Evolutionary conservation across 495 filamentous ascomycete species (phyloP).

Genomic region (Poronia punctata): DNA sequence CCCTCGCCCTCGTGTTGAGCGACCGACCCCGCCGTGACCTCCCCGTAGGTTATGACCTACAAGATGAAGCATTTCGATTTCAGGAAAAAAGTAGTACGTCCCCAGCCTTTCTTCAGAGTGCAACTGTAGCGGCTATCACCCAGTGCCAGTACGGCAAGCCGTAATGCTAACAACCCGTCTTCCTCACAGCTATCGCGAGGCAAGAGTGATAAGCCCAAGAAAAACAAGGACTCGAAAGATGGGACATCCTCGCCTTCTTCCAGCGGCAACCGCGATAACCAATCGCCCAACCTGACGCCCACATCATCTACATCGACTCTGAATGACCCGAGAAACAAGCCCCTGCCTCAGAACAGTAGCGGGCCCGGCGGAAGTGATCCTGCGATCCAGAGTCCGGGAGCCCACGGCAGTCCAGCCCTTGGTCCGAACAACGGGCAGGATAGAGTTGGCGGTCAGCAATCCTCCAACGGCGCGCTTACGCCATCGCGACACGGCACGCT

Average conservation of each 20-base stretch:
- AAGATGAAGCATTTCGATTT: conserved; percentile 98
- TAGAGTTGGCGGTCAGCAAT: conserved; percentile 38
- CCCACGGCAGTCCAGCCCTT: conserved; percentile 15
- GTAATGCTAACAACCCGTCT: conserved; percentile 7
- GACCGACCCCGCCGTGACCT: conserved; percentile 23
- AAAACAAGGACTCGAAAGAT: conserved; percentile 80
- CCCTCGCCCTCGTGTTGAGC: conserved; percentile 1
- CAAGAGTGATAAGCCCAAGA: conserved; percentile 86
- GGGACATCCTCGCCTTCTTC: conserved; percentile 72
- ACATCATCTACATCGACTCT: conserved; percentile 83
- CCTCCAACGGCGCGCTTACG: conserved; percentile 56
- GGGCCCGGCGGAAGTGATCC: conserved; percentile 45
- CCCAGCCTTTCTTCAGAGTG: conserved; percentile 18
- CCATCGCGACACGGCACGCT: conserved; percentile 63
- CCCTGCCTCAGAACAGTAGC: conserved; percentile 61
- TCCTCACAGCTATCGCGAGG: conserved; percentile 74
- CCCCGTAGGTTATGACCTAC: conserved; percentile 37
- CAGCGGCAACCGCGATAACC: conserved; percentile 45
- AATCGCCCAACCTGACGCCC: conserved; percentile 57
- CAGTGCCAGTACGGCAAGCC: too few relatives aligned
- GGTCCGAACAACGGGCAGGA: conserved; percentile 31
- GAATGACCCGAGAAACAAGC: conserved; percentile 79
- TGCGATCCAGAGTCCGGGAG: conserved; percentile 34
- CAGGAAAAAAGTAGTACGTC: conserved; percentile 93
- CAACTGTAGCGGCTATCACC: not conserved